Evolutionary conservation across 768 basidiomycete species (phyloP).

Genomic region (Boletus sp.): DNA sequence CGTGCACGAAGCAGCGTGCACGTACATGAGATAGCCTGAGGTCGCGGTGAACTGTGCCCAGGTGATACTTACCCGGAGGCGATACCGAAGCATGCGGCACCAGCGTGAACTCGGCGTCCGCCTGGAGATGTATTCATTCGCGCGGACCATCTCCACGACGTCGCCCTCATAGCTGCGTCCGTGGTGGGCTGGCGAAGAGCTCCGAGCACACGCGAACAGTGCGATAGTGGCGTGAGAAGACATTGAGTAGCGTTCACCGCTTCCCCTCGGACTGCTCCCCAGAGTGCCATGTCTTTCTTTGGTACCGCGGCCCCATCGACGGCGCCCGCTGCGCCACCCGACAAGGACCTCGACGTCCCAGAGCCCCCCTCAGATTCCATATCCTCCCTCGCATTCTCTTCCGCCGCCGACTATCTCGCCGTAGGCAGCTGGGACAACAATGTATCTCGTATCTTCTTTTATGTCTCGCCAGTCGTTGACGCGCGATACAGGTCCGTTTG

Average conservation of each 20-base stretch:
- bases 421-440: slow-evolving; percentile 95
- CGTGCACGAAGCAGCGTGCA: too few relatives aligned
- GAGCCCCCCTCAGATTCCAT: slow-evolving; percentile 87
- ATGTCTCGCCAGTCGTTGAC: slow-evolving; percentile 3
- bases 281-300: slow-evolving; percentile 44
- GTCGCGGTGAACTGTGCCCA: too few relatives aligned
- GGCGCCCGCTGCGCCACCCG: slow-evolving; percentile 41
- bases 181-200: too few relatives aligned
- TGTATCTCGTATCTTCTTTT: slow-evolving; percentile 37
- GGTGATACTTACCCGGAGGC: too few relatives aligned
- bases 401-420: slow-evolving; percentile 84
- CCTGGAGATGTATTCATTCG: too few relatives aligned
- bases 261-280: background rate
- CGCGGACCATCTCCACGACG: too few relatives aligned
- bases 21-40: too few relatives aligned
- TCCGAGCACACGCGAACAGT: too few relatives aligned
- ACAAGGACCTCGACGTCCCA: slow-evolving; percentile 79
- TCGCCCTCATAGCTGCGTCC: too few relatives aligned
- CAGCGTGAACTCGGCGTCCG: too few relatives aligned
- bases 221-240: slow-evolving; percentile 25
- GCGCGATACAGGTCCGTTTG: slow-evolving; percentile 67
- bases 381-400: slow-evolving; percentile 80
- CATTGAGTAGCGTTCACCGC: background rate
- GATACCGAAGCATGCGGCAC: too few relatives aligned
- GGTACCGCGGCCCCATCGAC: slow-evolving; percentile 29